Conservation (phyloP, 805 yeast species). For the Yarrowia yakushimensis region DNA sequence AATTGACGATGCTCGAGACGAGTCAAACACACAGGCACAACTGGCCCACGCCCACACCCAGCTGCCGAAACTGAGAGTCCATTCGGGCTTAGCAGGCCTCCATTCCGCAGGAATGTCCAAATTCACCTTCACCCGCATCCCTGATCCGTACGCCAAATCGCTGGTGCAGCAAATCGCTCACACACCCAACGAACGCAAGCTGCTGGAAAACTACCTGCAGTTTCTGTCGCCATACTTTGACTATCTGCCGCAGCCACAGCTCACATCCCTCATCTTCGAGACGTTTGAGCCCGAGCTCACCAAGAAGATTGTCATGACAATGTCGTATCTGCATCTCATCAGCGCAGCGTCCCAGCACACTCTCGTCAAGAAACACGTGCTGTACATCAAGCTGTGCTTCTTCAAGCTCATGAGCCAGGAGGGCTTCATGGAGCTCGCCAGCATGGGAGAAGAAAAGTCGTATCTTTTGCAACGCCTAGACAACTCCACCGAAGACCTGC, state of each 20-base stretch:
- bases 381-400: constrained; percentile 18
- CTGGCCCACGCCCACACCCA: neutral
- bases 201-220: constrained; percentile 13
- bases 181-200: neutral
- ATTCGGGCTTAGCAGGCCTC: neutral
- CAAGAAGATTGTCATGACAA: constrained; percentile 19
- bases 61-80: neutral
- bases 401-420: neutral
- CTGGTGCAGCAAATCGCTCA: constrained; percentile 9
- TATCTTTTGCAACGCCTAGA: neutral
- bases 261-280: constrained; percentile 15
- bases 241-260: constrained; percentile 20
- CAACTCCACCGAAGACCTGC: neutral
- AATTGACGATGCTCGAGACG: neutral
- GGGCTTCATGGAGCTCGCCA: neutral
- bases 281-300: constrained; percentile 18
- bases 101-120: neutral
- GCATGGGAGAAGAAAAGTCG: constrained; percentile 6
- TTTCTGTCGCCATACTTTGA: constrained; percentile 21
- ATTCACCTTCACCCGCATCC: neutral
- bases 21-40: neutral
- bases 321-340: constrained; percentile 20
- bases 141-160: neutral
- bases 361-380: constrained; percentile 11
- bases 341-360: constrained; percentile 13